phyloP scores from a whole-genome alignment of 23 red algal genomes.

The Gracilaria vermiculophylla region DNA sequence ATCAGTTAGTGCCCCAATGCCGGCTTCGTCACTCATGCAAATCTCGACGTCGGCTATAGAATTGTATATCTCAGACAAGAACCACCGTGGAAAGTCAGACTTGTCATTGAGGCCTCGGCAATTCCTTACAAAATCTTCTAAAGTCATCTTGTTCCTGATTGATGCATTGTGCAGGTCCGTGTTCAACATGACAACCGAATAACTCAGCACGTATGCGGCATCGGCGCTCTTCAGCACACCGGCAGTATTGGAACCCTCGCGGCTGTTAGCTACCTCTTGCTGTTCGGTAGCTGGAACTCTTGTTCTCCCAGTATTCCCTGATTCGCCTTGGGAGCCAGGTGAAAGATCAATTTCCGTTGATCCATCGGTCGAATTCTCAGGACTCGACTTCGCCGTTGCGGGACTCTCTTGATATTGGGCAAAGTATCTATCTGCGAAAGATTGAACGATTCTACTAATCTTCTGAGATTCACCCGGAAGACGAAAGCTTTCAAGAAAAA shows the following conservation, averaged over 20 bases:
- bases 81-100: slow-evolving; percentile 78
- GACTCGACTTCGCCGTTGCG: background rate
- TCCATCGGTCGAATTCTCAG: background rate
- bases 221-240: slow-evolving; percentile 80
- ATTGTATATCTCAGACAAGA: slow-evolving; percentile 78
- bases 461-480: slow-evolving; percentile 98
- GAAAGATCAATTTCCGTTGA: background rate
- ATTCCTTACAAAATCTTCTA: slow-evolving; percentile 96
- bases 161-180: slow-evolving; percentile 95
- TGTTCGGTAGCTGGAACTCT: background rate
- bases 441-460: slow-evolving; percentile 96
- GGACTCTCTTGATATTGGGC: slow-evolving; percentile 66
- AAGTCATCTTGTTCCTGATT: slow-evolving; percentile 88
- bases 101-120: slow-evolving; percentile 95
- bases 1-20: slow-evolving; percentile 78
- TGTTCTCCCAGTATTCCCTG: background rate
- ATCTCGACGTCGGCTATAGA: slow-evolving; percentile 87
- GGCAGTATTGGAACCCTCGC: background rate
- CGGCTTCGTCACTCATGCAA: slow-evolving; percentile 90
- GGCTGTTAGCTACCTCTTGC: background rate
- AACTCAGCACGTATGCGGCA: slow-evolving; percentile 85
- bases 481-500: slow-evolving; percentile 97
- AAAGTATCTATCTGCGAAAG: slow-evolving; percentile 85
- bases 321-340: background rate
- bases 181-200: slow-evolving; percentile 96